A percentile compares a stretch with the other conserved stretches of the same genome.
Conservation (phyloP, 345 rosid genomes). For the Eutrema yunnanense region DNA sequence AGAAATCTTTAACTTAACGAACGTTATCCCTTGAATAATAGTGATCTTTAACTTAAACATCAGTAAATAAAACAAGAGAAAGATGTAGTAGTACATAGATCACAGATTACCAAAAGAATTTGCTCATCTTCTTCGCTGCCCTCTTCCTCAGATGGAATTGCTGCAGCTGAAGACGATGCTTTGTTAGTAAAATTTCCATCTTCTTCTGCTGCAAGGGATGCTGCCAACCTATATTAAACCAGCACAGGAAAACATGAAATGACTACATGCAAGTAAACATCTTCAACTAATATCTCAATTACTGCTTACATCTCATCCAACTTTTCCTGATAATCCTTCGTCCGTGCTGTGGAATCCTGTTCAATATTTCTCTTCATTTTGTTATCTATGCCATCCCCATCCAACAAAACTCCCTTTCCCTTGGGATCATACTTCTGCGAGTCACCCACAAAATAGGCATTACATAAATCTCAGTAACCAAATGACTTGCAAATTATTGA, state of each 20-base stretch:
- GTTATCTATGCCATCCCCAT: constrained; percentile 22
- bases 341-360: constrained; percentile 21
- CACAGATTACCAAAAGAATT: constrained; percentile 32
- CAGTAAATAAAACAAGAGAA: neutral
- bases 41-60: neutral
- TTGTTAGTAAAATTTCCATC: constrained; percentile 20
- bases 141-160: constrained; percentile 37
- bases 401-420: constrained; percentile 40
- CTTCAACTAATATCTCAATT: constrained; percentile 4
- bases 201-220: constrained; percentile 58
- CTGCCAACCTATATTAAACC: constrained; percentile 55
- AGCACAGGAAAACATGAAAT: constrained; percentile 15
- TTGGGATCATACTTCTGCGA: constrained; percentile 35
- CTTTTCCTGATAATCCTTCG: constrained; percentile 40
- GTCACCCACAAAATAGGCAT: neutral
- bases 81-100: neutral
- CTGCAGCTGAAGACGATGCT: constrained; percentile 44
- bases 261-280: constrained; percentile 3
- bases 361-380: constrained; percentile 7
- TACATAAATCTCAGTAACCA: neutral
- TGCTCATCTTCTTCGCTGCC: constrained; percentile 49
- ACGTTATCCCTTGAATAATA: neutral
- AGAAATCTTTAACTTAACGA: neutral
- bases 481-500: neutral
- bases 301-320: constrained; percentile 64